Base-by-base conservation (phyloP, 1,139 yeast species). In the Protomyces inouyei region DNA sequence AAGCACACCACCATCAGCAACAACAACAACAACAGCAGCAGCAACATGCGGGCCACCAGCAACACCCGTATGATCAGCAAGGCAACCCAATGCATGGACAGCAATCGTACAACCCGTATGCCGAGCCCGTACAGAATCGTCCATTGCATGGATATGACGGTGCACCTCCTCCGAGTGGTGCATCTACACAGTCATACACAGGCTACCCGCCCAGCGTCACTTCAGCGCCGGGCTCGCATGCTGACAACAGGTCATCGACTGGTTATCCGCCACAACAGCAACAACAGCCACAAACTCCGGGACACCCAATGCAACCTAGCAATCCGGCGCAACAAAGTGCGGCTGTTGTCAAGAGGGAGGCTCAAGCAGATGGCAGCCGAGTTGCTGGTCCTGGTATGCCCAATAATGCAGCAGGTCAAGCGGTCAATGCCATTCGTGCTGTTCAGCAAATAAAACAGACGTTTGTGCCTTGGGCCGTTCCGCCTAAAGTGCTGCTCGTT, bases 401-500 rank as follows among this genome's bases (percentile, higher is more conserved):
- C 38, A 52, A 52, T 46, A 52, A 59, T 40, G 45, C 54, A 43
- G 54, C 53, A 14, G 63, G 54, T 48, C 63, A 59, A 38, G 63
- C 63, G n/a, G 57, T 55, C 32, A 59, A 55, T 32, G 54, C 54
- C 35, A 59, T 59, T 21, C 63, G 63, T 5, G 63, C 63, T 10
- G 63, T 59, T 32, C 52, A 52, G 23, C 54, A 55, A 25, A 55
- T 55, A 67, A 67, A 59, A 53, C 40, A 43, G 45, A 55, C 53
- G 16, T 52, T 59, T 25, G 54, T 55, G 14, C 65, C 61, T 28
- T 70, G 72, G 72, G 70, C 71, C 10, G 70, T 69, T 16, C 72
- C 71, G 3, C 72, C 72, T 1, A 69, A 70, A 52, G 96, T 88
- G 0, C 76, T 90, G 54, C 76, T 90, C 28, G 97, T 90, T 4